Conservation (phyloP, 169 alveolate genomes). For the Neospora caninum region DNA sequence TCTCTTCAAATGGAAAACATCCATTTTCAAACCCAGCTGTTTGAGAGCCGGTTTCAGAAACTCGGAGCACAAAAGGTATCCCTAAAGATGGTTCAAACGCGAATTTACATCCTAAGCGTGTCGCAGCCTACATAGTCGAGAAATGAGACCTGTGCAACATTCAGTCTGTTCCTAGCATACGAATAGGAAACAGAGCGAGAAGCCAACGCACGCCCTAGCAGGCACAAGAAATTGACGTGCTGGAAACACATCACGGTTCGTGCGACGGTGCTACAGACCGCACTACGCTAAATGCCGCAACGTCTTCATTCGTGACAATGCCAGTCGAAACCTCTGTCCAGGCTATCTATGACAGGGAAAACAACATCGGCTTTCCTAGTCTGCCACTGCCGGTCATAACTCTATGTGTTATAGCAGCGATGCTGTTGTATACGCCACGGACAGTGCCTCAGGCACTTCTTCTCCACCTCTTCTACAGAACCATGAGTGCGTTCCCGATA, state of each 20-base stretch:
- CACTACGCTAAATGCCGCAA: background rate
- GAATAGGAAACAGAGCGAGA: background rate
- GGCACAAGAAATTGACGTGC: background rate
- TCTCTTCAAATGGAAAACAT: too few relatives aligned
- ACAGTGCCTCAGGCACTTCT: background rate
- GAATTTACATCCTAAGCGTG: too few relatives aligned
- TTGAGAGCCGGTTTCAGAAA: too few relatives aligned
- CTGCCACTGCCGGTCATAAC: background rate
- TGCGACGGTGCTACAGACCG: background rate
- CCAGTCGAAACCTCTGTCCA: background rate
- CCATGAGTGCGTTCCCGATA: background rate
- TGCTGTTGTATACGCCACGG: background rate
- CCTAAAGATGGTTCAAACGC: too few relatives aligned
- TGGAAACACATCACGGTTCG: background rate
- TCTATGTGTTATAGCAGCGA: background rate
- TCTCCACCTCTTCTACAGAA: background rate
- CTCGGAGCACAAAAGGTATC: too few relatives aligned
- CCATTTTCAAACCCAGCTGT: too few relatives aligned
- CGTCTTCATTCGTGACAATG: background rate
- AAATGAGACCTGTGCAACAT: background rate
- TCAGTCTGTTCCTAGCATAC: background rate
- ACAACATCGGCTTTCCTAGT: background rate
- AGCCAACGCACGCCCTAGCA: background rate
- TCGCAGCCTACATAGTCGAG: background rate
- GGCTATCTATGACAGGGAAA: background rate